Percentiles rank a stretch among this genome's conserved stretches.
These are phyloP conservation scores for Chalciporus sp. DNA, from an alignment of 1,284 basidiomycete genomes.

Conservation along the genomic window DNA sequence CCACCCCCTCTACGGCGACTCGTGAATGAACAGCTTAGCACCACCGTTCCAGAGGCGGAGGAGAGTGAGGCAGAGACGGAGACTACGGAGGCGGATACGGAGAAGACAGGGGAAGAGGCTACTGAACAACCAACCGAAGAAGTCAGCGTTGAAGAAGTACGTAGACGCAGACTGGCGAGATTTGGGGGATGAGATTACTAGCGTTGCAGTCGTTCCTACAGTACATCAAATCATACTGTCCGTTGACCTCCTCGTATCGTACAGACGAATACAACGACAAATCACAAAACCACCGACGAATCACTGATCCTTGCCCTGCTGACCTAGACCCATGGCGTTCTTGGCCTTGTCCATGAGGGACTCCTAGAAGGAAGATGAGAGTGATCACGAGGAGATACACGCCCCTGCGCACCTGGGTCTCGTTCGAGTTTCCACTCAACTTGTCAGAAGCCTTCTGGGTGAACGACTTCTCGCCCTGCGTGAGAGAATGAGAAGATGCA, in stretches of 20 bases:
- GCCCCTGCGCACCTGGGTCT: slow-evolving; percentile 28
- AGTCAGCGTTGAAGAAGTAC: slow-evolving; percentile 75
- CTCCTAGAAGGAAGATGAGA: slow-evolving; percentile 26
- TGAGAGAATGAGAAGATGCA: background rate
- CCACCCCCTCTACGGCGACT: slow-evolving; percentile 22
- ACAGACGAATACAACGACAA: background rate
- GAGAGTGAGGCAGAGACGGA: slow-evolving; percentile 21
- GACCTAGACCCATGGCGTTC: slow-evolving; percentile 49
- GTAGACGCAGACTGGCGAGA: slow-evolving; percentile 72
- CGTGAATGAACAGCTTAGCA: slow-evolving; percentile 9
- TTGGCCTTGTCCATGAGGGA: slow-evolving; percentile 53
- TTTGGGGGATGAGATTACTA: slow-evolving; percentile 54
- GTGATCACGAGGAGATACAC: no score
- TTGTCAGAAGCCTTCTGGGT: slow-evolving; percentile 47
- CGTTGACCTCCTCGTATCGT: background rate
- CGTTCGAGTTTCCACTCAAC: slow-evolving; percentile 45
- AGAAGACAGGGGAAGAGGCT: slow-evolving; percentile 15
- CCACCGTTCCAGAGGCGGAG: background rate
- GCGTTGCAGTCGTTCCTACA: background rate
- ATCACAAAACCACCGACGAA: background rate
- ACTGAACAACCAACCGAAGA: slow-evolving; percentile 31
- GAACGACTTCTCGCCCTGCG: slow-evolving; percentile 47
- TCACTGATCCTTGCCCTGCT: slow-evolving; percentile 1
- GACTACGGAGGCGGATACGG: slow-evolving; percentile 18
- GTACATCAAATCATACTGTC: background rate